These are phyloP conservation scores for Fusarium falciforme DNA, from an alignment of 2,329 filamentous ascomycete species.

Conservation along the genomic window DNA sequence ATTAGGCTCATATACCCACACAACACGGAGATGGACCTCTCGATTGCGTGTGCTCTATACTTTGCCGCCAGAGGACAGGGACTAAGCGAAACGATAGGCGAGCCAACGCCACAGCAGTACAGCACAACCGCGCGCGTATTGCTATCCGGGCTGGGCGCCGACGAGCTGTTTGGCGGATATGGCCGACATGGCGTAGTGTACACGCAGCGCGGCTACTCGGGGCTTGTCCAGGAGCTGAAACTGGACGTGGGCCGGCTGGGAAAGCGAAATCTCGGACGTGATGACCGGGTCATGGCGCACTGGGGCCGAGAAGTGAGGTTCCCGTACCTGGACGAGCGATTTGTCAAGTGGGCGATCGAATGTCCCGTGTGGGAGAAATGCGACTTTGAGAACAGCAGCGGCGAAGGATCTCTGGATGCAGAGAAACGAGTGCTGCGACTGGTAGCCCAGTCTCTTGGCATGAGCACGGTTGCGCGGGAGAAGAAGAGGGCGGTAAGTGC, in stretches of 20 bases:
- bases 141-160: slow-evolving; percentile 91
- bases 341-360: slow-evolving; percentile 83
- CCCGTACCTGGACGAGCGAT: slow-evolving; percentile 87
- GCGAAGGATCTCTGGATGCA: slow-evolving; percentile 67
- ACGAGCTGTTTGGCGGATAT: slow-evolving; percentile 96
- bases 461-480: slow-evolving; percentile 79
- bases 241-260: slow-evolving; percentile 88
- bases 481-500: slow-evolving; percentile 87
- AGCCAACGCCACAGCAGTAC: slow-evolving; percentile 58
- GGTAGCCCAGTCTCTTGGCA: slow-evolving; percentile 78
- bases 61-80: slow-evolving; percentile 87
- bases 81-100: slow-evolving; percentile 49
- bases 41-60: slow-evolving; percentile 92
- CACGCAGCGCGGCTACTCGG: slow-evolving; percentile 72
- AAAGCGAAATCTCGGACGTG: slow-evolving; percentile 92
- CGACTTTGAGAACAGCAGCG: slow-evolving; percentile 73
- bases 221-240: slow-evolving; percentile 83
- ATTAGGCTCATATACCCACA: slow-evolving; percentile 88
- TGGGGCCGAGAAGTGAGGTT: slow-evolving; percentile 92
- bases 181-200: slow-evolving; percentile 85
- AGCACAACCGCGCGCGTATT: slow-evolving; percentile 82
- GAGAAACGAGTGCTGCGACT: slow-evolving; percentile 86
- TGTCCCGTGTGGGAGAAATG: slow-evolving; percentile 87
- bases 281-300: slow-evolving; percentile 90
- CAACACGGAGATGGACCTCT: slow-evolving; percentile 98